Evolutionary conservation across 2,329 filamentous ascomycete species (phyloP).

Genomic region (Myriosclerotinia duriaeana): DNA sequence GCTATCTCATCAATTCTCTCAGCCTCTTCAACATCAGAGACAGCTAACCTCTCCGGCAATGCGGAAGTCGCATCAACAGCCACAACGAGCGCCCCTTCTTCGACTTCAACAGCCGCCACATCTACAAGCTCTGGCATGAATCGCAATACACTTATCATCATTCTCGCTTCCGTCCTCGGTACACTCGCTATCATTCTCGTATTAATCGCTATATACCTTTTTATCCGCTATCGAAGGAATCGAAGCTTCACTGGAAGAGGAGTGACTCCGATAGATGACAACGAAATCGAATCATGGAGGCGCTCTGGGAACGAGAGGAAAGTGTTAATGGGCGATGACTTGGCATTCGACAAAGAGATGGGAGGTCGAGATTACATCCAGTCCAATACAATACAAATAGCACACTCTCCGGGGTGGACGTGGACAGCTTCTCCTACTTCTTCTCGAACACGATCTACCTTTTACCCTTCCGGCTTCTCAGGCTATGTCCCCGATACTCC

Average conservation of each 20-base stretch:
- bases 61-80: constrained; percentile 18
- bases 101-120: constrained; percentile 23
- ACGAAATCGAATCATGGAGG: constrained; percentile 64
- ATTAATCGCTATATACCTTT: constrained; percentile 29
- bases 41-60: constrained; percentile 11
- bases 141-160: constrained; percentile 32
- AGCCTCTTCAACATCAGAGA: constrained; percentile 17
- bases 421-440: constrained; percentile 35
- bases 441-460: constrained; percentile 26
- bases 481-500: constrained; percentile 35
- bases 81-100: constrained; percentile 24
- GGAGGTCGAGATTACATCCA: constrained; percentile 8
- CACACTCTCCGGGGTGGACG: constrained; percentile 33
- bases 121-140: constrained; percentile 26
- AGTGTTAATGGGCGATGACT: constrained; percentile 2
- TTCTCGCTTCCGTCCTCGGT: constrained; percentile 37
- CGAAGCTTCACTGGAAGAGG: constrained; percentile 52
- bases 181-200: constrained; percentile 34
- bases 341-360: constrained; percentile 21
- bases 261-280: constrained; percentile 62
- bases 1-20: constrained; percentile 29
- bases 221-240: constrained; percentile 31
- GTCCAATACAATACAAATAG: constrained; percentile 18
- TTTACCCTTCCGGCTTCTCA: constrained; percentile 39
- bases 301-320: constrained; percentile 26